Conservation (phyloP, 345 rosid species). For the Litchi chinensis region DNA sequence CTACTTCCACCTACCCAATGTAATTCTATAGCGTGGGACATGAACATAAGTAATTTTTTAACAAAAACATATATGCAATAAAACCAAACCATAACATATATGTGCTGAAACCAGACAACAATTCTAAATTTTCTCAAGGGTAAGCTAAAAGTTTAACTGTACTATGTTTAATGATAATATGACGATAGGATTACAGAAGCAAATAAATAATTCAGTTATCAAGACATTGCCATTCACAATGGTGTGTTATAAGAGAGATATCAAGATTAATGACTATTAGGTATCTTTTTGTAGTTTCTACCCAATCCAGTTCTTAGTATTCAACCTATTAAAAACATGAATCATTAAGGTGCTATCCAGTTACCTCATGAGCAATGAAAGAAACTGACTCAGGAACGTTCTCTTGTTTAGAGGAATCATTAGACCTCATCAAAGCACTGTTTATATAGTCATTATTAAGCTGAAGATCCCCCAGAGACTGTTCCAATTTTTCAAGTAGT, state of each 20-base stretch:
- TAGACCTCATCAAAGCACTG: conserved; percentile 38
- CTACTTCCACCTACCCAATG: not conserved
- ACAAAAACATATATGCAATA: not conserved
- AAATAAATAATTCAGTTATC: not conserved
- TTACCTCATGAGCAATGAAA: conserved; percentile 65
- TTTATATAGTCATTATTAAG: conserved; percentile 53
- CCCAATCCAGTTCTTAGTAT: not conserved
- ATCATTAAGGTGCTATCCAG: conserved; percentile 16
- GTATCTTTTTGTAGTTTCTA: not conserved
- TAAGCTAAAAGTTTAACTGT: not conserved
- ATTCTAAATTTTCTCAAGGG: not conserved
- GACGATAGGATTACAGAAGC: not conserved
- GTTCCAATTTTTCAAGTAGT: conserved; percentile 90
- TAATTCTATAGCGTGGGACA: not conserved
- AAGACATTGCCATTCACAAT: not conserved
- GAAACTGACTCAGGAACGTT: conserved; percentile 34
- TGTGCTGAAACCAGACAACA: not conserved
- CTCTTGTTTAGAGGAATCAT: conserved; percentile 44
- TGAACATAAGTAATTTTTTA: not conserved
- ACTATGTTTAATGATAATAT: not conserved
- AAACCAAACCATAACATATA: not conserved
- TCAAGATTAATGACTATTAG: not conserved
- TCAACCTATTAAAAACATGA: conserved; percentile 16
- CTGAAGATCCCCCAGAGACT: conserved; percentile 74
- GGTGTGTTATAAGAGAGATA: not conserved